A percentile compares a stretch with the other conserved stretches of the same genome.
Conservation (phyloP, 2,329 filamentous ascomycete genomes). For the Neophaeococcomyces aloes region DNA sequence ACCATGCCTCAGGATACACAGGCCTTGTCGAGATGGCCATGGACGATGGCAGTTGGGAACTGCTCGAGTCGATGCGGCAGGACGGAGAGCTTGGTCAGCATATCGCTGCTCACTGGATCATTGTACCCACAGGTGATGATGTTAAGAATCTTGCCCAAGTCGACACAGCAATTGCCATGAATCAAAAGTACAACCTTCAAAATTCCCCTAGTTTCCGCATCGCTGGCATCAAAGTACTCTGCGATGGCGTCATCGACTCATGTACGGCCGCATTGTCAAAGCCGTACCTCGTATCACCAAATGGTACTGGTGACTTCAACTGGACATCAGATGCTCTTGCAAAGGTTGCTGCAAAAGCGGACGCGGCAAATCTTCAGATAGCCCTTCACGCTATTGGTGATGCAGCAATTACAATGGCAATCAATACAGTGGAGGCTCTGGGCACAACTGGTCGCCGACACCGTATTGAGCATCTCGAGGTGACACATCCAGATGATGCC, state of each 20-base stretch:
- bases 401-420: conserved; percentile 33
- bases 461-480: conserved; percentile 42
- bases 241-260: conserved; percentile 40
- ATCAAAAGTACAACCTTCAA: conserved; percentile 28
- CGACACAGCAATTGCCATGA: conserved; percentile 35
- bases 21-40: conserved; percentile 44
- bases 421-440: conserved; percentile 35
- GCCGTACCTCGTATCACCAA: conserved; percentile 33
- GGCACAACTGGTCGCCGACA: conserved; percentile 34
- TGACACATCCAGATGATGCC: conserved; percentile 37
- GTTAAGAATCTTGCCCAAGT: conserved; percentile 32
- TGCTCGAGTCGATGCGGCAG: conserved; percentile 30
- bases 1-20: conserved; percentile 36
- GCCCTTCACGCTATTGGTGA: conserved; percentile 44
- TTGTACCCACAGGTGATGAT: conserved; percentile 31
- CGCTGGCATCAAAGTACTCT: conserved; percentile 40
- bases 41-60: conserved; percentile 39
- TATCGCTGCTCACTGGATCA: conserved; percentile 40
- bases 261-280: conserved; percentile 39
- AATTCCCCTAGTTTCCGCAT: conserved; percentile 34
- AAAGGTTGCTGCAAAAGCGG: conserved; percentile 34
- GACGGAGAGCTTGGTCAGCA: conserved; percentile 30
- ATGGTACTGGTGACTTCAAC: conserved; percentile 34
- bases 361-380: conserved; percentile 34
- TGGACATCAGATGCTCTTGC: conserved; percentile 34